Evolutionary conservation across 1,139 yeast genomes (phyloP).

Genomic region (Meyerozyma smithsonii): DNA sequence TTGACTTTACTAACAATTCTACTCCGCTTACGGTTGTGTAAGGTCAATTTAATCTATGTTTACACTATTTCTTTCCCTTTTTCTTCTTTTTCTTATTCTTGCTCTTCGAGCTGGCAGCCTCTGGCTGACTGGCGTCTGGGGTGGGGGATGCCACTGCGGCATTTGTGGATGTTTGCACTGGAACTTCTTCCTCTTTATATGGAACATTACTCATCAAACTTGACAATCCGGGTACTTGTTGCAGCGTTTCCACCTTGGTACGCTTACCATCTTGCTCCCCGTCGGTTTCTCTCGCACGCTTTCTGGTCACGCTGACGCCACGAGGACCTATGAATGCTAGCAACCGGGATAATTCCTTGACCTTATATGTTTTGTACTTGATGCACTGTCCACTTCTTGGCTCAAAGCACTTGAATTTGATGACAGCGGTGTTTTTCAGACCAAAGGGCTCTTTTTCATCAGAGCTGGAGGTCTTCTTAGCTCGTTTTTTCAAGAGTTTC

Average conservation of each 20-base stretch:
- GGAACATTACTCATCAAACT: slow-evolving; percentile 35
- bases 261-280: slow-evolving; percentile 5
- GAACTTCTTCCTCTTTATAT: slow-evolving; percentile 4
- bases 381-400: slow-evolving; percentile 66
- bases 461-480: slow-evolving; percentile 17
- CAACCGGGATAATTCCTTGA: slow-evolving; percentile 75
- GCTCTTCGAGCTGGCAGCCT: slow-evolving; percentile 4
- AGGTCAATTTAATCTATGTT: slow-evolving; percentile 4
- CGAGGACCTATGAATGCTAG: slow-evolving; percentile 83
- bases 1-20: background rate
- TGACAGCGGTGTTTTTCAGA: slow-evolving; percentile 26
- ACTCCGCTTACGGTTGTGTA: background rate
- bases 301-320: slow-evolving; percentile 47
- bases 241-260: slow-evolving; percentile 10
- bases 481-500: slow-evolving; percentile 15
- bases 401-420: slow-evolving; percentile 68
- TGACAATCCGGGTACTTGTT: slow-evolving; percentile 32
- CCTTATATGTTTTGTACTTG: slow-evolving; percentile 55
- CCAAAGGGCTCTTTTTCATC: slow-evolving; percentile 14
- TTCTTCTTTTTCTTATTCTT: slow-evolving; percentile 22
- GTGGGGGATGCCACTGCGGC: background rate
- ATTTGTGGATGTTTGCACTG: background rate
- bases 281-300: slow-evolving; percentile 10
- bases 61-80: slow-evolving; percentile 19
- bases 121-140: background rate